Conservation (phyloP, 305 asterid genomes). For the Plantago lanceolata region DNA sequence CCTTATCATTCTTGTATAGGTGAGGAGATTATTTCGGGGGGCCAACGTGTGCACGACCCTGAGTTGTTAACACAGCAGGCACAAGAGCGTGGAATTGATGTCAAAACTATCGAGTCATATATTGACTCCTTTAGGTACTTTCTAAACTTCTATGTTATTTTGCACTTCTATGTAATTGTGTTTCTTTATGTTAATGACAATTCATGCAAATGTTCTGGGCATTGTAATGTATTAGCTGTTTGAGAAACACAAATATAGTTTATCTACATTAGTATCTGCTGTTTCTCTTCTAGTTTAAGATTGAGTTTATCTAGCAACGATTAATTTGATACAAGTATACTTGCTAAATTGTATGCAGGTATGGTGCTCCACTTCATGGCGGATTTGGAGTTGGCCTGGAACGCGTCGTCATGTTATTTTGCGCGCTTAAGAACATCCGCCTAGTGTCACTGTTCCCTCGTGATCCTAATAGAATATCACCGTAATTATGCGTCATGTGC, state of each 20-base stretch:
- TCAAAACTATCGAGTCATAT: slow-evolving; percentile 67
- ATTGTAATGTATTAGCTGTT: background rate
- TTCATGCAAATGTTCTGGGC: background rate
- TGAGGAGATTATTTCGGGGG: slow-evolving; percentile 95
- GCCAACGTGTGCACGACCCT: slow-evolving; percentile 79
- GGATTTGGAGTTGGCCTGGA: slow-evolving; percentile 94
- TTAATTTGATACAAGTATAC: no score
- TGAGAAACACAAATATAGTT: background rate
- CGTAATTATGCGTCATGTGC: no score
- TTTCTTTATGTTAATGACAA: background rate
- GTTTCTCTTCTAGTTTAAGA: no score
- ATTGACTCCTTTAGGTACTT: slow-evolving; percentile 76
- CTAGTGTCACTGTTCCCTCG: slow-evolving; percentile 87
- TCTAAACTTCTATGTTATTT: background rate
- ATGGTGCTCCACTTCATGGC: slow-evolving; percentile 88
- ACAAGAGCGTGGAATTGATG: slow-evolving; percentile 61
- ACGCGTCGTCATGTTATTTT: slow-evolving; percentile 90
- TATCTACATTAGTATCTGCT: no score
- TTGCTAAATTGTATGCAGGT: slow-evolving; percentile 33
- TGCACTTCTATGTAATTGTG: no score
- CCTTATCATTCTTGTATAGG: slow-evolving; percentile 38
- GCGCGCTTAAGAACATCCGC: slow-evolving; percentile 79
- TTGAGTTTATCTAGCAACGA: no score
- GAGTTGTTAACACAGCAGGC: slow-evolving; percentile 67
- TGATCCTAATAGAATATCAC: slow-evolving; percentile 72